Evolutionary conservation across 2,329 filamentous ascomycete genomes (phyloP).

Genomic region (Amauroascus niger): DNA sequence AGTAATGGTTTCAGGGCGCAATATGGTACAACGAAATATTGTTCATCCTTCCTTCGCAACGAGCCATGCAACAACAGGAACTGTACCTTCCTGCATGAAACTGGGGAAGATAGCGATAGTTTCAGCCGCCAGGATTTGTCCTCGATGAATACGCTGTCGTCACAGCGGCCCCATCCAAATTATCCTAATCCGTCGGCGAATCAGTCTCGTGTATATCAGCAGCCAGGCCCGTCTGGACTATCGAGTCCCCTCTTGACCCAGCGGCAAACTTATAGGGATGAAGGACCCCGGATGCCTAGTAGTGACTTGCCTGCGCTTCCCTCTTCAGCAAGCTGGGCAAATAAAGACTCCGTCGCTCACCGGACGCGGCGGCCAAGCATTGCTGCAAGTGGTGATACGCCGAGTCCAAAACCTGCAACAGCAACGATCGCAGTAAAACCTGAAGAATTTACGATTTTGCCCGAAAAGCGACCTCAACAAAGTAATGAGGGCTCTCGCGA

Average conservation of each 20-base stretch:
- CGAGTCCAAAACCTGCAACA: slow-evolving; percentile 60
- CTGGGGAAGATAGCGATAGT: slow-evolving; percentile 95
- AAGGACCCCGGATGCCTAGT: slow-evolving; percentile 46
- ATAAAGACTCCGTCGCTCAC: slow-evolving; percentile 55
- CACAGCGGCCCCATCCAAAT: slow-evolving; percentile 50
- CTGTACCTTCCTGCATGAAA: slow-evolving; percentile 96
- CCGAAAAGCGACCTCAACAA: slow-evolving; percentile 24
- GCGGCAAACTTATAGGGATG: slow-evolving; percentile 62
- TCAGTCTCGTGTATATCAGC: slow-evolving; percentile 37
- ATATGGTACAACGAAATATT: slow-evolving; percentile 94
- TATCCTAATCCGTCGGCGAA: slow-evolving; percentile 14
- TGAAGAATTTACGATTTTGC: slow-evolving; percentile 28
- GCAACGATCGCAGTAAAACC: slow-evolving; percentile 34
- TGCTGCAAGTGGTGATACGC: slow-evolving; percentile 68
- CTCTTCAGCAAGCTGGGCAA: slow-evolving; percentile 88
- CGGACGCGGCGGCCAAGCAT: slow-evolving; percentile 60
- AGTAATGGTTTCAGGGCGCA: slow-evolving; percentile 44
- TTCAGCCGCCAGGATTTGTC: slow-evolving; percentile 91
- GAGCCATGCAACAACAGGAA: slow-evolving; percentile 91
- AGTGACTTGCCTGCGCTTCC: slow-evolving; percentile 86
- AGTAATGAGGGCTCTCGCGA: slow-evolving; percentile 21
- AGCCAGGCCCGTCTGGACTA: slow-evolving; percentile 41
- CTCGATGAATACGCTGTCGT: slow-evolving; percentile 82
- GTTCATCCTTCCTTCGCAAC: slow-evolving; percentile 88
- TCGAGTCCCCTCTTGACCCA: slow-evolving; percentile 54